Evolutionary conservation across 1,284 basidiomycete species (phyloP), one percentile per base, ranked within the genome.

Genomic region (Amylostereum areolatum): DNA sequence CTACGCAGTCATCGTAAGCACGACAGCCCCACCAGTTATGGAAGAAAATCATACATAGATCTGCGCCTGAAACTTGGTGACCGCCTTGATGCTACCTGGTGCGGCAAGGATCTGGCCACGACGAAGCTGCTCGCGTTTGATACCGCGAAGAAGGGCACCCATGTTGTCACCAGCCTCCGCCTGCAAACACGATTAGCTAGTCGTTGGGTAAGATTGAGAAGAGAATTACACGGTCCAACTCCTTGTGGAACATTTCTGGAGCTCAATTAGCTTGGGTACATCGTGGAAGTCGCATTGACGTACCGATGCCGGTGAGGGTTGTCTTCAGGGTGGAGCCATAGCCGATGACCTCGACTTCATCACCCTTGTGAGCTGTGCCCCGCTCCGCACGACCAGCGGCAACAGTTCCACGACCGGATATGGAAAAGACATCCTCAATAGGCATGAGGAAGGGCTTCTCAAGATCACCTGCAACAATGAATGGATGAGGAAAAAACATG

Each of bases 111-210:
- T 90, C 69, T 96, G 92, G 45, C 97, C 97, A 62, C 97, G 89
- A 59, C 81, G 81, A 65, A 99, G 74, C 71, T 99, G 94, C 68
- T 99, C 97, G 59, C 96, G 89, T 77, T 98, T 98, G 68, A 98
- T 76, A 69, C 97, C 95, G 72, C 97, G 92, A 49, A 99, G 85
- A 43, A 99, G 78, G 52, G 90, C 92, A 62, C 97, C 97, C 93
- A 98, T 98, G 79, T 99, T 99, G 74, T 99, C 97, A 65, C 97
- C 97, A 58, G 97, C 96, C 71, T 98, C 92, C 56, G 93, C 96
- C 83, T 85, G 52, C 40, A 25, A 39, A 31, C 50, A 11, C 47
- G 45, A 51, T 47, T 52, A 25, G 32, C n/a, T 45, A 40, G 41
- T 30, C 29, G 41, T 37, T 11, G 11, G 43, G 9, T 46, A 43